These are phyloP conservation scores for Neurospora tetrasperma DNA, from an alignment of 495 filamentous ascomycete genomes.

Conservation along the genomic window DNA sequence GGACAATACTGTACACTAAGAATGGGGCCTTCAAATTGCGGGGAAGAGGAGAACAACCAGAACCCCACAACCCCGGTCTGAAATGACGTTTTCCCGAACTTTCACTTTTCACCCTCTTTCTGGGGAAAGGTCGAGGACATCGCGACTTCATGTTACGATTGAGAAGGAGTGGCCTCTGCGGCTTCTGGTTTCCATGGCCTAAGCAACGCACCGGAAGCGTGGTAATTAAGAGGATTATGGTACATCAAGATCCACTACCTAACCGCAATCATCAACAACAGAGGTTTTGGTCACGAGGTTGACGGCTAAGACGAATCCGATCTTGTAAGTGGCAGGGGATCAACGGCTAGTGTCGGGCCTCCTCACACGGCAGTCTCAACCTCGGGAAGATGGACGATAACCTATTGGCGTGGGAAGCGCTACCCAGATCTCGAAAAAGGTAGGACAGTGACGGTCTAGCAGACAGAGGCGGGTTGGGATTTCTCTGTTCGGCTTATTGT, in stretches of 20 bases:
- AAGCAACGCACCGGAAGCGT: background rate
- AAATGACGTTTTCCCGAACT: background rate
- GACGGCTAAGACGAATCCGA: background rate
- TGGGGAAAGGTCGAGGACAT: background rate
- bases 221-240: background rate
- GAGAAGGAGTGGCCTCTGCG: background rate
- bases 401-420: background rate
- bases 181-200: background rate
- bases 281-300: background rate
- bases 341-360: conserved; percentile 18
- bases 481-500: background rate
- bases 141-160: background rate
- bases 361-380: background rate
- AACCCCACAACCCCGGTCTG: background rate
- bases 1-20: too few species aligned
- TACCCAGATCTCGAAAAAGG: background rate
- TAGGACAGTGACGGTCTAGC: background rate
- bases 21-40: background rate
- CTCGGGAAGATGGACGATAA: background rate
- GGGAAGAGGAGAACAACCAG: background rate
- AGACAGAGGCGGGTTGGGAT: background rate
- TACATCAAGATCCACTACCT: background rate
- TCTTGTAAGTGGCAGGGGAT: background rate
- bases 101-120: background rate
- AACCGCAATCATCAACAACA: background rate